Evolutionary conservation across 2,329 filamentous ascomycete species (phyloP).

Genomic region (Botrytis medusae): DNA sequence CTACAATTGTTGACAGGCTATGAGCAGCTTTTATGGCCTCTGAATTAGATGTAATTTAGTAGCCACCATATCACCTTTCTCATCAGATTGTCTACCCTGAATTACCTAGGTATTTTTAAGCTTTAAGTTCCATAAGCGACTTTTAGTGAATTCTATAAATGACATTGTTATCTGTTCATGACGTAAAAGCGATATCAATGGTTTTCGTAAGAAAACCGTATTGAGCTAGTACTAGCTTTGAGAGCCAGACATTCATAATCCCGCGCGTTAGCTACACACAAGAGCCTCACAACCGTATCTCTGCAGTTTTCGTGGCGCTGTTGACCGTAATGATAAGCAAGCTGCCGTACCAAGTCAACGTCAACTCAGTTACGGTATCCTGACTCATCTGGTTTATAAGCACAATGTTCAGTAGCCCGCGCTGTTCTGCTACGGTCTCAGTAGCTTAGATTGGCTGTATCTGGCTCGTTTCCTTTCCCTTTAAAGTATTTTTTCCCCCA

Average conservation of each 20-base stretch:
- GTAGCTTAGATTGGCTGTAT: neutral
- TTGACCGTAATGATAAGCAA: neutral
- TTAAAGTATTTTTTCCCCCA: neutral
- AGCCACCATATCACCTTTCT: neutral
- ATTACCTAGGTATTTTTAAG: neutral
- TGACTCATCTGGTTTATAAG: neutral
- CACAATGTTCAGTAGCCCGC: neutral
- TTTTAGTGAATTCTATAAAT: neutral
- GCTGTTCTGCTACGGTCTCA: neutral
- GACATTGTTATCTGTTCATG: neutral
- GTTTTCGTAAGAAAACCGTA: neutral
- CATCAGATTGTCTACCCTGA: no score
- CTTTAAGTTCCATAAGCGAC: neutral
- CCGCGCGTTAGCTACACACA: neutral
- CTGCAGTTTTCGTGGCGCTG: neutral
- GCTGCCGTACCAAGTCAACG: neutral
- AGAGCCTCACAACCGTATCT: neutral
- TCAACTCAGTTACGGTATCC: neutral
- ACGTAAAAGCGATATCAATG: no score
- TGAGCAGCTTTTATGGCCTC: neutral
- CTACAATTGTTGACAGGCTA: neutral
- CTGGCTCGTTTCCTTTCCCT: neutral
- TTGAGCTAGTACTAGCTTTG: neutral
- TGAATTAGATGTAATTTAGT: no score
- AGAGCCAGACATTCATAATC: neutral